Conservation (phyloP, 2,329 filamentous ascomycete species). For the Escovopsis sp. region DNA sequence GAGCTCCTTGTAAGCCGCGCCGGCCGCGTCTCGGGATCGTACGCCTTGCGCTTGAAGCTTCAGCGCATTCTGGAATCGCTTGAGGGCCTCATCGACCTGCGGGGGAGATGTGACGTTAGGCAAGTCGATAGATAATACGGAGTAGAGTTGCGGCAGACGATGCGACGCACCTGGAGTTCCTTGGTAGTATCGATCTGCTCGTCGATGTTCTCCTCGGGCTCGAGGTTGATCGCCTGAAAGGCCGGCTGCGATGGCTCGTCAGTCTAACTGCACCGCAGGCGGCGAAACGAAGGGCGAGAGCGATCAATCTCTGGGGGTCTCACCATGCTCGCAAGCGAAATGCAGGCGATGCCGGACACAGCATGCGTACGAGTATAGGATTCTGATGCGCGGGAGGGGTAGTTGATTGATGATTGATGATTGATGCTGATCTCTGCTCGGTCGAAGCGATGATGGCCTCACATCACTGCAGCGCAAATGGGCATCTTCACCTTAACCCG, state of each 20-base stretch:
- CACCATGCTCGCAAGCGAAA: constrained; percentile 7
- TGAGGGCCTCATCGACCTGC: constrained; percentile 85
- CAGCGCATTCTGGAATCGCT: constrained; percentile 81
- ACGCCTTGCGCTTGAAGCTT: constrained; percentile 85
- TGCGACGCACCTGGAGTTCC: constrained; percentile 56
- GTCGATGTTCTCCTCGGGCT: constrained; percentile 78
- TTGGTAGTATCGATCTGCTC: constrained; percentile 91
- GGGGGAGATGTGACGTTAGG: neutral
- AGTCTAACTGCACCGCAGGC: neutral
- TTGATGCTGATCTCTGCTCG: too few species aligned
- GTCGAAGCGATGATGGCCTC: too few species aligned
- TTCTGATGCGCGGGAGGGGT: too few species aligned
- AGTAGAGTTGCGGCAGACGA: rapidly evolving
- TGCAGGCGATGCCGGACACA: constrained; percentile 1
- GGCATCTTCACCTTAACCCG: too few species aligned
- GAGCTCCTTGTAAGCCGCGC: constrained; percentile 66
- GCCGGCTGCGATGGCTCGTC: constrained; percentile 30
- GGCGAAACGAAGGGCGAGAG: too few species aligned
- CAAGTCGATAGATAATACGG: neutral
- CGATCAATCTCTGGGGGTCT: neutral
- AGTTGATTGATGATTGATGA: too few species aligned
- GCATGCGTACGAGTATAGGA: constrained; percentile 3
- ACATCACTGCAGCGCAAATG: too few species aligned
- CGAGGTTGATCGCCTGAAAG: constrained; percentile 85
- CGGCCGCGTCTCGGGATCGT: constrained; percentile 58